Evolutionary conservation across 192 early-diverging fungal genomes (phyloP), one percentile per base, ranked within the genome.

Genomic region (Pilobolus umbonatus): DNA sequence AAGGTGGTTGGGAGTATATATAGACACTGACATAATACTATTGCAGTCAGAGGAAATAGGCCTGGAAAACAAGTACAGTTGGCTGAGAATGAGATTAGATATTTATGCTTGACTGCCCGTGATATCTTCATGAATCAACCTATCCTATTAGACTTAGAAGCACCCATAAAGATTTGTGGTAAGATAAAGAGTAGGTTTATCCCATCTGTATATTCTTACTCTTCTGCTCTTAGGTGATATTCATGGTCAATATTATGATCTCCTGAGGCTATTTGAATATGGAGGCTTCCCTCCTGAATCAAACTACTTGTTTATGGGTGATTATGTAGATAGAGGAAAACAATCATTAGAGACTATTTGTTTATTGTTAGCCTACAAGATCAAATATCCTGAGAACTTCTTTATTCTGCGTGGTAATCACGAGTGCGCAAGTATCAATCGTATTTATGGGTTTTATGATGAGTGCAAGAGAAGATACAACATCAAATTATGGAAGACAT

Each of bases 371-470:
- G 93, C 94, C 25, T 98, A 98, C 84, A 98, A 98, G 72, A 98
- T 98, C 85, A 98, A 98, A 80, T 98, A 92, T 74, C 96, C 94
- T 2, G 96, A 96, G 60, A 98, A 98, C 84, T 98, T 98, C 71
- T 98, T 98, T 80, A 92, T 98, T 64, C 80, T 98, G 60, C 86
- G 96, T 66, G 96, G 96, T 48, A 98, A 98, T 76, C 96, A 98
- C 74, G 96, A 98, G 74, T 92, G 91, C 65, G 96, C 96, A 6
- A 92, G 90, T 67, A 71, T 71, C 29, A 71, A 71, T 32, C 55
- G 68, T 60, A 96, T 98, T 64, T 98, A 98, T 72, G 96, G 96
- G 29, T 98, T 98, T 76, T 98, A 96, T 72, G 90, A 98, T 69
- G 95, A 98, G 72, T 94, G 95, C 94, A 74, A 69, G 72, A 78